These are phyloP conservation scores for Podospora pseudoanserina DNA, from an alignment of 495 filamentous ascomycete species.

Conservation along the genomic window DNA sequence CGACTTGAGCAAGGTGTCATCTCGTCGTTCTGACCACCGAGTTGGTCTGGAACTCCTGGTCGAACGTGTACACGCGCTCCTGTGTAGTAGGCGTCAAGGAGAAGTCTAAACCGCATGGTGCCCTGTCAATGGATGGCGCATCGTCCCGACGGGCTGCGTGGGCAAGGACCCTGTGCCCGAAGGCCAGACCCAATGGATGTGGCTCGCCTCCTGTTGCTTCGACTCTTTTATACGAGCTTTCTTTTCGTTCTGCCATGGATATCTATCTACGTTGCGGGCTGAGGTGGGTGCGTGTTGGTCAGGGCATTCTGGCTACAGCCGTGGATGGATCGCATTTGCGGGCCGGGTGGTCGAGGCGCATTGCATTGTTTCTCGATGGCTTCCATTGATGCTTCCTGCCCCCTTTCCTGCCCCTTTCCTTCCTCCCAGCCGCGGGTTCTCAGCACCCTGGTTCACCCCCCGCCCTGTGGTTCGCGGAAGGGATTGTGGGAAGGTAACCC, in stretches of 20 bases:
- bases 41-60: not conserved
- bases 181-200: not conserved
- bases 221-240: constrained; percentile 2
- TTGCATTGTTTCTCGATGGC: not conserved
- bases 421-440: not conserved
- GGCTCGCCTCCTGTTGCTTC: not conserved
- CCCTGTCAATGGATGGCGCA: constrained; percentile 1
- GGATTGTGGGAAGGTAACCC: not conserved
- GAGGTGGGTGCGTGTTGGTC: not conserved
- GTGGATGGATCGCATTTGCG: not conserved
- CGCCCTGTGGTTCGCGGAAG: not conserved
- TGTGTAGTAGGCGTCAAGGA: not conserved
- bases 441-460: not conserved
- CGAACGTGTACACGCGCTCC: not conserved
- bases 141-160: constrained; percentile 2
- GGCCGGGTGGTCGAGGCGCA: not conserved
- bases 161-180: not conserved
- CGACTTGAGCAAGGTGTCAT: not conserved
- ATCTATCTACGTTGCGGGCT: not conserved
- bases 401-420: not conserved
- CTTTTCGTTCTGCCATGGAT: not conserved
- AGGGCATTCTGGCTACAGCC: not conserved
- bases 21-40: not conserved
- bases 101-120: not conserved
- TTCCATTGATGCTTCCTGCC: not conserved